phyloP scores from a whole-genome alignment of 257 asterid genomes.

The Primulina eburnea region DNA sequence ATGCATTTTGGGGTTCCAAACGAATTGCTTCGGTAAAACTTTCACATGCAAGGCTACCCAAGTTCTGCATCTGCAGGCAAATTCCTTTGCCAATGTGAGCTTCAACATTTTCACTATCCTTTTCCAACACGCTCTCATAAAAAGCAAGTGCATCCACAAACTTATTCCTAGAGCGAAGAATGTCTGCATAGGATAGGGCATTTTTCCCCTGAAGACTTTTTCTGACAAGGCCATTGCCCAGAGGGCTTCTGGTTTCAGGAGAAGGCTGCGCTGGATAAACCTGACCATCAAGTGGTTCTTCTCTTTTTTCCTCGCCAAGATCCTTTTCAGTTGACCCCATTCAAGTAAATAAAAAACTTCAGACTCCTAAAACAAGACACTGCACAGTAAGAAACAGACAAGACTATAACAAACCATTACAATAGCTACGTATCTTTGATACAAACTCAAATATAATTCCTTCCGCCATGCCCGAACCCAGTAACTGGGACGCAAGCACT shows the following conservation, averaged over 20 bases:
- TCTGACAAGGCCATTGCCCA: constrained; percentile 39
- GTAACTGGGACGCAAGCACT: not conserved
- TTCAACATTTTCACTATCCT: constrained; percentile 65
- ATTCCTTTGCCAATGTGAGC: constrained; percentile 95
- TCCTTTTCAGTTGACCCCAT: constrained; percentile 64
- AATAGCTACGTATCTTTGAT: constrained; percentile 10
- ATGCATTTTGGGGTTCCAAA: constrained; percentile 82
- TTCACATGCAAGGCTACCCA: constrained; percentile 75
- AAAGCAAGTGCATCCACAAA: constrained; percentile 81
- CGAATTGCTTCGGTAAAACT: constrained; percentile 84
- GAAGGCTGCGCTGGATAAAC: constrained; percentile 44
- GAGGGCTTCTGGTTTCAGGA: constrained; percentile 41
- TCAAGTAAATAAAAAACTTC: constrained; percentile 25
- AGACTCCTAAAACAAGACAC: constrained; percentile 32
- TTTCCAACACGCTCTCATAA: constrained; percentile 71
- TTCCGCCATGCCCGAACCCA: not conserved
- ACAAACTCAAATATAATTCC: not conserved
- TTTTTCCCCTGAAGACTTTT: constrained; percentile 62
- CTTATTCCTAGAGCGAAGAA: constrained; percentile 89
- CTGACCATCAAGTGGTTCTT: constrained; percentile 36
- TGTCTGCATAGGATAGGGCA: constrained; percentile 76
- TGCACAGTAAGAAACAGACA: constrained; percentile 14
- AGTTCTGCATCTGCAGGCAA: constrained; percentile 91
- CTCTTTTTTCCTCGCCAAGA: constrained; percentile 44
- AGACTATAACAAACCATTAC: not conserved